These are phyloP conservation scores for Tricladium varicosporioides DNA, from an alignment of 2,329 filamentous ascomycete genomes.

Conservation along the genomic window DNA sequence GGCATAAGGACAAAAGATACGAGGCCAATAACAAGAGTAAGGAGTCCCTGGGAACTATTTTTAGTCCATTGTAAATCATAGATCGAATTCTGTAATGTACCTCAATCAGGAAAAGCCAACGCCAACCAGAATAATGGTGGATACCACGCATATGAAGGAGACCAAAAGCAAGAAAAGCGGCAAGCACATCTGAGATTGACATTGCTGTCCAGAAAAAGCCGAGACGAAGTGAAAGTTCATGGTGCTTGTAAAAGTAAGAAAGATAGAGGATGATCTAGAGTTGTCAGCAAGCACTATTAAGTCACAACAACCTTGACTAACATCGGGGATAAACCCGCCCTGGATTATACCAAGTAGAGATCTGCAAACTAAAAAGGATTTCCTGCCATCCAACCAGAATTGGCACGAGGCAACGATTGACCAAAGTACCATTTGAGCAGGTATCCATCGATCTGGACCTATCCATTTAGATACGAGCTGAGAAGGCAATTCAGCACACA, in stretches of 20 bases:
- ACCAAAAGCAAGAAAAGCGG: conserved; percentile 55
- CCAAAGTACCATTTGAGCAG: conserved; percentile 51
- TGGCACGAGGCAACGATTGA: conserved; percentile 54
- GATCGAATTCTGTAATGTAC: conserved; percentile 1
- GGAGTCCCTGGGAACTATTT: conserved; percentile 8
- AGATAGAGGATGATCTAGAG: conserved; percentile 54
- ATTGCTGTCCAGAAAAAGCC: conserved; percentile 67
- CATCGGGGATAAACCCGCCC: conserved; percentile 58
- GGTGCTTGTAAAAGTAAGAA: conserved; percentile 68
- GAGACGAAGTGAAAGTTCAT: conserved; percentile 61
- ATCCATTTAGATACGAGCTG: conserved; percentile 48
- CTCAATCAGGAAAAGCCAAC: conserved; percentile 50
- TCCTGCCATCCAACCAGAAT: conserved; percentile 36
- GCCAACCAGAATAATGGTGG: conserved; percentile 53
- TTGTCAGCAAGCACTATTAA: not conserved
- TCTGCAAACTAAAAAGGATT: conserved; percentile 34
- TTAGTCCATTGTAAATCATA: too few relatives aligned
- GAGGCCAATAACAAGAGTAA: conserved; percentile 20
- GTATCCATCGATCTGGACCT: conserved; percentile 51
- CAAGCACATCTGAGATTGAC: conserved; percentile 47
- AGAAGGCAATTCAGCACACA: conserved; percentile 54
- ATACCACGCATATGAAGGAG: conserved; percentile 54
- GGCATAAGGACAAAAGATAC: conserved; percentile 16
- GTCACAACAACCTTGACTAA: conserved; percentile 36
- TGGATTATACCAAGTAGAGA: conserved; percentile 29